Base-by-base conservation (phyloP, 768 basidiomycete genomes). In the Leccinum subtestaceum region DNA sequence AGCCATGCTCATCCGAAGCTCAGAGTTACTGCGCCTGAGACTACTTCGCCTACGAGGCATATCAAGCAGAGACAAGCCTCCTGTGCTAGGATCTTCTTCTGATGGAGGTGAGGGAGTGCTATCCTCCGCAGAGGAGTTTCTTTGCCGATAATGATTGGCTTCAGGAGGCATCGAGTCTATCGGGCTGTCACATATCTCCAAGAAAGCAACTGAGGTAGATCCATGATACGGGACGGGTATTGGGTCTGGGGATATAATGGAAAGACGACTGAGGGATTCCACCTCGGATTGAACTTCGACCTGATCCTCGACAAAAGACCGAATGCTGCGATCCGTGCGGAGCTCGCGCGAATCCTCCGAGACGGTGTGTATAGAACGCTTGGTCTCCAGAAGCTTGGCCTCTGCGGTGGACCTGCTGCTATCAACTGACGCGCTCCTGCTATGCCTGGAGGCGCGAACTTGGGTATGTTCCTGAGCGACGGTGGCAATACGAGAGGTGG, bases 31-130 rank as follows among this genome's bases (percentile, higher is more conserved):
- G 57, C 85, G 81, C 71, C 83, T 88, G 62, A 89, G 79, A 64
- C 84, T 87, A 63, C 88, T 89, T 58, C 85, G 77, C 60, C 82
- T 75, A 56, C 79, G 83, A 38, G 76, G 74, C 11, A 79, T 62
- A 15, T 72, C 74, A 5, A 70, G 72, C 32, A 67, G 74, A 29
- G 70, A 61, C 23, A 64, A 50, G 49, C 68, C 72, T 51, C 73
- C 74, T 2, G 48, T 62, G 51, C 58, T 70, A 50, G 70, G 63
- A 60, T 78, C 67, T 55, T 78, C 63, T 65, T 74, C 63, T 57
- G 77, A 73, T 0, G 67, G 66, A 27, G 72, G 71, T 25, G 71
- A 70, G 27, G 61, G 63, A 25, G 69, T 58, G n/a, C 61, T 63
- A 46, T 69, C 69, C 4, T 63, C 65, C 31, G 61, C 48, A 17